These are phyloP conservation scores for Lecanicillium sp. DNA, from an alignment of 2,329 filamentous ascomycete species.

Conservation along the genomic window DNA sequence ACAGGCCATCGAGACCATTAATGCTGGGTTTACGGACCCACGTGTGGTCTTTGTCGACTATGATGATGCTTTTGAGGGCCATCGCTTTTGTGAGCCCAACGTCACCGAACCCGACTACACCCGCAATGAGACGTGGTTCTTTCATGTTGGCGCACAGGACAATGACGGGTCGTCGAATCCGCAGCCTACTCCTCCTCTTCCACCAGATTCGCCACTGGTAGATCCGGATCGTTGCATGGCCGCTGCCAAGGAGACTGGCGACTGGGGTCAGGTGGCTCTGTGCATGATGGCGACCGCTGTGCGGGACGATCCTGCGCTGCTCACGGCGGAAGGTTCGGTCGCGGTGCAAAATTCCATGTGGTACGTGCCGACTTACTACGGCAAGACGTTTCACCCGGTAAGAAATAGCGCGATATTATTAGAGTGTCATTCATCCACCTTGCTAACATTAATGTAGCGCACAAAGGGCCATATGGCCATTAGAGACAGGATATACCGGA, in stretches of 20 bases:
- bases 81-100: constrained; percentile 34
- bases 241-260: constrained; percentile 25
- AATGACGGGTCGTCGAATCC: constrained; percentile 19
- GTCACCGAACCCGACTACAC: constrained; percentile 35
- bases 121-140: constrained; percentile 39
- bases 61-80: constrained; percentile 34
- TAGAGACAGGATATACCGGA: constrained; percentile 16
- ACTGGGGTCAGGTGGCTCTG: constrained; percentile 34
- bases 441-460: constrained; percentile 16
- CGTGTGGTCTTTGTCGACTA: constrained; percentile 38
- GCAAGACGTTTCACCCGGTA: constrained; percentile 37
- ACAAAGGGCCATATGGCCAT: constrained; percentile 30
- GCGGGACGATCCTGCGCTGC: constrained; percentile 25
- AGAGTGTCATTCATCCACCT: background rate
- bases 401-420: constrained; percentile 7
- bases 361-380: constrained; percentile 39
- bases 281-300: constrained; percentile 37
- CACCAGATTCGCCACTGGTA: constrained; percentile 23
- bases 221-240: constrained; percentile 28
- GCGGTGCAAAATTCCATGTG: constrained; percentile 29
- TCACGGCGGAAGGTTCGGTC: constrained; percentile 17
- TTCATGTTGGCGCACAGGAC: constrained; percentile 36
- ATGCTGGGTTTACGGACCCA: constrained; percentile 25
- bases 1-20: constrained; percentile 25
- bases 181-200: constrained; percentile 11